Conservation (phyloP, 768 basidiomycete genomes). For the Lyophyllum shimeji region DNA sequence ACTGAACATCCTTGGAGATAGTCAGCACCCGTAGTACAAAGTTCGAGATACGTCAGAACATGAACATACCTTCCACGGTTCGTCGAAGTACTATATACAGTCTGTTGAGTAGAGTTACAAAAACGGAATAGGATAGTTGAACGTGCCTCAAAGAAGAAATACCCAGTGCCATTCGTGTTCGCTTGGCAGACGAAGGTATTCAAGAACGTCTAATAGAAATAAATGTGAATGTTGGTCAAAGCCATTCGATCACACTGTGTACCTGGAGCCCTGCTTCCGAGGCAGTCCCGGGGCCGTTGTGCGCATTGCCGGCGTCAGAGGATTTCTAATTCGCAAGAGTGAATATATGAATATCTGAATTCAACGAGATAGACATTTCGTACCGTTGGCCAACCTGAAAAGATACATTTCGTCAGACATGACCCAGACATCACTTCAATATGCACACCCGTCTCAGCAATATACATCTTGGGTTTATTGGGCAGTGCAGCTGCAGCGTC, state of each 20-base stretch:
- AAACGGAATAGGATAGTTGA: background rate
- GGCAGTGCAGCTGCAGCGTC: constrained; percentile 49
- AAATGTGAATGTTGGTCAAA: constrained; percentile 1
- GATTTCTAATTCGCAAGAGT: constrained; percentile 43
- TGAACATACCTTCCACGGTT: constrained; percentile 73
- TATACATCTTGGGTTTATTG: constrained; percentile 81
- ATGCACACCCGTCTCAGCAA: constrained; percentile 82
- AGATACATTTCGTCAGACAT: background rate
- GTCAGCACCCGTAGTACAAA: constrained; percentile 1
- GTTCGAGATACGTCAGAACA: background rate
- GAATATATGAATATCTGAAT: background rate
- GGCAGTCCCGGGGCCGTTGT: constrained; percentile 69
- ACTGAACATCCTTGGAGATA: constrained; percentile 46
- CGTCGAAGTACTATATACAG: constrained; percentile 60
- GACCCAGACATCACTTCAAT: background rate
- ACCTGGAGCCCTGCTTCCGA: constrained; percentile 62
- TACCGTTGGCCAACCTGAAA: constrained; percentile 62
- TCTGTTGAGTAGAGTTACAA: constrained; percentile 10
- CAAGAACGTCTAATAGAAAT: constrained; percentile 61
- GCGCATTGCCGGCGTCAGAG: constrained; percentile 53
- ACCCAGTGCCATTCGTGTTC: constrained; percentile 75
- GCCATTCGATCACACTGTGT: background rate
- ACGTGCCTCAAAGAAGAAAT: constrained; percentile 84
- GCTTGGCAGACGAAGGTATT: constrained; percentile 88
- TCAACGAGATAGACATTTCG: constrained; percentile 15